phyloP scores from a whole-genome alignment of 1,284 basidiomycete genomes.

The Exobasidium rhododendri region DNA sequence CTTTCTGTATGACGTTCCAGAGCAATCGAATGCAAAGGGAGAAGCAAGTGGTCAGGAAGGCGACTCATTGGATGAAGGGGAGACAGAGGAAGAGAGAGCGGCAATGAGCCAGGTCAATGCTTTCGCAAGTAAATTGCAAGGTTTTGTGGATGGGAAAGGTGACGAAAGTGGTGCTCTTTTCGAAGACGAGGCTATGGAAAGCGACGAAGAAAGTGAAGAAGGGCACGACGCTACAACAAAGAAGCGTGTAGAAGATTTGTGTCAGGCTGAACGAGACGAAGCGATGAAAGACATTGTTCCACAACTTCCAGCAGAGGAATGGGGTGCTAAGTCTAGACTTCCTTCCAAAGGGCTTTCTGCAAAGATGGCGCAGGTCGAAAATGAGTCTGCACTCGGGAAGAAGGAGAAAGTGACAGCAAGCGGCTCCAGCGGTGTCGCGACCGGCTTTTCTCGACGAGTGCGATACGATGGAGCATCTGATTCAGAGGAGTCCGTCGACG shows the following conservation, averaged over 20 bases:
- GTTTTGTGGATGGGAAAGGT: conserved; percentile 40
- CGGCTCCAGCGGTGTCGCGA: background rate
- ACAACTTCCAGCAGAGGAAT: conserved; percentile 4
- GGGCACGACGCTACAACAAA: conserved; percentile 17
- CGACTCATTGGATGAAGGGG: too few species aligned
- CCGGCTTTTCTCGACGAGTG: background rate
- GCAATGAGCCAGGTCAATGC: conserved; percentile 28
- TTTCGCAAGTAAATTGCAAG: conserved; percentile 40
- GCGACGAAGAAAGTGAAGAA: conserved; percentile 2
- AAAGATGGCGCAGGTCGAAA: background rate
- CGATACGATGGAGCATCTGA: conserved; percentile 18
- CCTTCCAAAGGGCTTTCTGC: background rate
- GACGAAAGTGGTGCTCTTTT: conserved; percentile 44
- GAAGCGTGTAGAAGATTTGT: conserved; percentile 3
- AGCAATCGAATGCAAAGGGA: background rate
- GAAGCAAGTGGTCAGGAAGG: background rate
- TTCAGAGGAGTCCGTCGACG: conserved; percentile 15
- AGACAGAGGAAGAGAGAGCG: conserved; percentile 23
- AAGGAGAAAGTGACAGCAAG: background rate
- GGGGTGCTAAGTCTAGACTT: conserved; percentile 11
- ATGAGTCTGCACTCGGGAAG: background rate
- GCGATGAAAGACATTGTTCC: conserved; percentile 10
- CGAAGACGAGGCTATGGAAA: conserved; percentile 14
- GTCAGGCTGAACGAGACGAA: conserved; percentile 12
- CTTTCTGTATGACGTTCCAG: conserved; percentile 26